Base-by-base conservation (phyloP, 1,284 basidiomycete species). In the Ustilago hordei region DNA sequence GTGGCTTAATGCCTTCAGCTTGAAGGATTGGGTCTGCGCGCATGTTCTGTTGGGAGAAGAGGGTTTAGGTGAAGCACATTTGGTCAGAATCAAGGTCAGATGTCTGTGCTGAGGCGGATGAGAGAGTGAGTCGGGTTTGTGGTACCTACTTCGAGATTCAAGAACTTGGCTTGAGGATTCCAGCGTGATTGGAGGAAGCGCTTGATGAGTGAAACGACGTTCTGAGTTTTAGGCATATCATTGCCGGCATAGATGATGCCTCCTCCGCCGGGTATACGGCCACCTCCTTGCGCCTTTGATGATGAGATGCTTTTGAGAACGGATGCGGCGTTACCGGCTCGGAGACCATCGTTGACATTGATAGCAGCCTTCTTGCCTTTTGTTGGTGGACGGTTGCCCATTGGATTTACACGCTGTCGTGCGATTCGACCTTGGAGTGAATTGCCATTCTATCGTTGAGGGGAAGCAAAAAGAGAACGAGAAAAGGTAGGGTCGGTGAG, bases 11-110 rank as follows among this genome's bases (percentile, higher is more conserved):
- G 50, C 90, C 89, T 79, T 92, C 87, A 81, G 90, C 91, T 83
- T 89, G 90, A 66, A 95, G 87, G 53, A 91, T 87, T 47, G 91
- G 90, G 83, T 95, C 94, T 36, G 92, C 90, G 55, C 89, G 87
- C 89, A 95, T 89, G 60, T 87, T 86, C 88, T 90, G 69, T 48
- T 39, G 35, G 43, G n/a, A 45, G 5, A 45, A 45, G n/a, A 19
- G 43, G 19, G 1, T 15, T 17, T 19, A 56, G 41, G 32, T 32
- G 19, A 19, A 34, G 13, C 23, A 52, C 12, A 19, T 39, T 31
- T 19, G 56, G 39, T n/a, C 32, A 8, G 7, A 19, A 19, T 15
- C 39, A 36, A 17, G 28, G 31, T 64, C 47, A 56, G 56, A 45
- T 32, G 2, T 8, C 4, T 35, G 54, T 34, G 17, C 31, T 13